Conservation (phyloP, 169 alveolate genomes). For the Cryptosporidium baileyi region DNA sequence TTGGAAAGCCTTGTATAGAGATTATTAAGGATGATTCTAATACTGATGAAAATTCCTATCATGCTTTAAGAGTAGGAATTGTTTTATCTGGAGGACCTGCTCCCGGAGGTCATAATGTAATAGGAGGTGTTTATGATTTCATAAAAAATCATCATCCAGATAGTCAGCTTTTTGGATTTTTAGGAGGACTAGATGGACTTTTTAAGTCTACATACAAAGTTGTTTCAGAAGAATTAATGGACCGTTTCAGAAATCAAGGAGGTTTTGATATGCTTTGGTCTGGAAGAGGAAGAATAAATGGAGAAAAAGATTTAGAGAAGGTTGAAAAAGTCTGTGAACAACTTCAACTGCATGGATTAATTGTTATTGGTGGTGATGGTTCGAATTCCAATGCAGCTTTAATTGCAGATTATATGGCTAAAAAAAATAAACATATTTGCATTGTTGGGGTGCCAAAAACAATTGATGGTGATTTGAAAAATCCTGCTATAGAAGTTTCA, state of each 20-base stretch:
- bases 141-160: conserved; percentile 87
- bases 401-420: conserved; percentile 93
- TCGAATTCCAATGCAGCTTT: conserved; percentile 98
- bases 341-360: conserved; percentile 94
- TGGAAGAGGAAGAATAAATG: conserved; percentile 96
- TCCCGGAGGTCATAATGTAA: conserved; percentile 99
- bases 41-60: conserved; percentile 57
- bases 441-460: conserved; percentile 99
- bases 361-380: conserved; percentile 98
- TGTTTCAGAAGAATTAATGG: conserved; percentile 89
- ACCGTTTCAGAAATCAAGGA: conserved; percentile 93
- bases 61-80: conserved; percentile 88
- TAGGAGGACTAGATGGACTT: conserved; percentile 94
- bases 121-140: conserved; percentile 94
- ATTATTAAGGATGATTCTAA: conserved; percentile 72
- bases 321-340: conserved; percentile 85
- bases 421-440: conserved; percentile 75
- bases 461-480: conserved; percentile 98
- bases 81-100: conserved; percentile 99
- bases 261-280: conserved; percentile 98
- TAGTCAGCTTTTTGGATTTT: conserved; percentile 91
- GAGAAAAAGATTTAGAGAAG: conserved; percentile 88
- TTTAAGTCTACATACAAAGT: conserved; percentile 90
- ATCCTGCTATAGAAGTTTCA: conserved; percentile 93
- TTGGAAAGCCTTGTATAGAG: conserved; percentile 68